Percentiles rank a stretch among this genome's conserved stretches.
These are phyloP conservation scores for Trichosporon inkin DNA, from an alignment of 1,284 basidiomycete genomes.

Conservation along the genomic window DNA sequence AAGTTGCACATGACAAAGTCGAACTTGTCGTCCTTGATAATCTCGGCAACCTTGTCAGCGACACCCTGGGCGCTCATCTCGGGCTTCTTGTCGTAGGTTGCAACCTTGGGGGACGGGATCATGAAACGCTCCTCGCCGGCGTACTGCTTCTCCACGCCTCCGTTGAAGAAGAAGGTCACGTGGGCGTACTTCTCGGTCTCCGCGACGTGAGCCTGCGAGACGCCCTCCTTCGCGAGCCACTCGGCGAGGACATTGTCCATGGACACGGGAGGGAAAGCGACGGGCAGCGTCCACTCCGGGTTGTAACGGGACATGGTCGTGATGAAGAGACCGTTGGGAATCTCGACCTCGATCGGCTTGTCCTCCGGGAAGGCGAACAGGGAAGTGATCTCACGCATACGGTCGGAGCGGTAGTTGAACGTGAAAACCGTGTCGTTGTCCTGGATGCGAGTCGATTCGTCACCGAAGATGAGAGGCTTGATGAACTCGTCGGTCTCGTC, in stretches of 20 bases:
- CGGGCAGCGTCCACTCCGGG: slow-evolving; percentile 74
- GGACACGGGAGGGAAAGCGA: slow-evolving; percentile 80
- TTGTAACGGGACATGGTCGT: slow-evolving; percentile 93
- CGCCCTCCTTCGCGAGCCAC: slow-evolving; percentile 70
- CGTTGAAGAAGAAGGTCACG: slow-evolving; percentile 95
- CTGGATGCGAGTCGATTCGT: slow-evolving; percentile 71
- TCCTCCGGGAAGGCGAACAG: slow-evolving; percentile 69
- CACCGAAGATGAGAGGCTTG: slow-evolving; percentile 83
- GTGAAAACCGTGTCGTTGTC: slow-evolving; percentile 75
- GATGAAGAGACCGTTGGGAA: slow-evolving; percentile 79
- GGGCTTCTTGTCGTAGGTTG: slow-evolving; percentile 81
- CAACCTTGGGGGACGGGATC: slow-evolving; percentile 82
- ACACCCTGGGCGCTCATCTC: slow-evolving; percentile 81
- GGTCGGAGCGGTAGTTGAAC: slow-evolving; percentile 93
- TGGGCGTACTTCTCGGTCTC: slow-evolving; percentile 94
- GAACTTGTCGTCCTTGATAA: slow-evolving; percentile 64
- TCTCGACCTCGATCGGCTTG: slow-evolving; percentile 71
- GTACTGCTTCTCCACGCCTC: slow-evolving; percentile 86
- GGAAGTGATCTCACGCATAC: slow-evolving; percentile 80
- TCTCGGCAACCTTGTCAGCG: slow-evolving; percentile 80
- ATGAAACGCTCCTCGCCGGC: slow-evolving; percentile 74
- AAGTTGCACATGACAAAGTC: slow-evolving; percentile 96
- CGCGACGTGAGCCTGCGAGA: slow-evolving; percentile 79
- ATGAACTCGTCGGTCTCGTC: slow-evolving; percentile 87
- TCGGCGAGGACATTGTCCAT: slow-evolving; percentile 91